A percentile compares a stretch with the other conserved stretches of the same genome.
phyloP scores from a whole-genome alignment of 257 asterid genomes.

The Nemophila menziesii region DNA sequence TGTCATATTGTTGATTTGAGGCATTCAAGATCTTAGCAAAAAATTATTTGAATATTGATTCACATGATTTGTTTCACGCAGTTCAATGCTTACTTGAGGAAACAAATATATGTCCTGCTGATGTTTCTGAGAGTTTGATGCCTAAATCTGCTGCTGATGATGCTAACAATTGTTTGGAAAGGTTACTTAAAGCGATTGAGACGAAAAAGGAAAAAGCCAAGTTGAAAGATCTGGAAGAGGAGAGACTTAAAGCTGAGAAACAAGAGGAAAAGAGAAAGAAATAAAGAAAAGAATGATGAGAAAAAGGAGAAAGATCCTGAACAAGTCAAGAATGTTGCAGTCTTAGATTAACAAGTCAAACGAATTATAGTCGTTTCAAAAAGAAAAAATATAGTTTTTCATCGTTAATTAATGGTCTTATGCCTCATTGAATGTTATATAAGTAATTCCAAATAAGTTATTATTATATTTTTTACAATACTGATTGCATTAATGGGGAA shows the following conservation, averaged over 20 bases:
- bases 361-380: too few relatives aligned
- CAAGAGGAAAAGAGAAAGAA: conserved; percentile 3
- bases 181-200: conserved; percentile 11
- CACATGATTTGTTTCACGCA: conserved; percentile 2
- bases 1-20: conserved; percentile 13
- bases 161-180: conserved; percentile 9
- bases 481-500: too few relatives aligned
- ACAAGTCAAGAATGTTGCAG: neutral
- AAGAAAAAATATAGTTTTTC: too few relatives aligned
- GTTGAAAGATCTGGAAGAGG: conserved; percentile 6
- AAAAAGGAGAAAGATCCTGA: neutral
- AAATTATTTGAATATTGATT: conserved; percentile 8
- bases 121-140: conserved; percentile 19
- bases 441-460: too few relatives aligned
- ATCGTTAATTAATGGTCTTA: too few relatives aligned
- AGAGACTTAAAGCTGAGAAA: conserved; percentile 1
- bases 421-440: too few relatives aligned
- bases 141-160: conserved; percentile 11
- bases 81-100: conserved; percentile 5
- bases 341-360: too few relatives aligned
- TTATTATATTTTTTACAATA: too few relatives aligned
- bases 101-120: conserved; percentile 12
- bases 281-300: neutral
- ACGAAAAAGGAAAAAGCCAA: conserved; percentile 7
- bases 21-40: conserved; percentile 13